These are phyloP conservation scores for Pythium oligandrum DNA, from an alignment of 352 stramenopile genomes.

Conservation along the genomic window DNA sequence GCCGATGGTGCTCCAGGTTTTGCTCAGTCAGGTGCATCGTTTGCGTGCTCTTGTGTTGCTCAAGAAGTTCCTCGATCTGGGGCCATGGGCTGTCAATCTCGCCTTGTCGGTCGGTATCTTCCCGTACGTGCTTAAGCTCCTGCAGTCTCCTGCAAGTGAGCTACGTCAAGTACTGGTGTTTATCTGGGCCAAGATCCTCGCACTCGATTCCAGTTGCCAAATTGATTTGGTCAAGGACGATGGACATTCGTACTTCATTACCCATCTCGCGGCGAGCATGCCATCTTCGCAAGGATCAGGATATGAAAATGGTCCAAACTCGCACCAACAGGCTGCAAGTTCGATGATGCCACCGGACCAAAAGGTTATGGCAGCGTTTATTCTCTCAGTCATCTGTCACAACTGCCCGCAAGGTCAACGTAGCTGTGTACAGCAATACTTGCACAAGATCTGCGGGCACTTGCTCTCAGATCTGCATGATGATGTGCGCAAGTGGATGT, in stretches of 20 bases:
- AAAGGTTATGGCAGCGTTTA: constrained; percentile 94
- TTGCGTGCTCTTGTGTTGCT: constrained; percentile 94
- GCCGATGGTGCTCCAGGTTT: constrained; percentile 96
- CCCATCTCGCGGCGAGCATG: constrained; percentile 80
- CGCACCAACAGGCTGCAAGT: not conserved
- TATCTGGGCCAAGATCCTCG: constrained; percentile 93
- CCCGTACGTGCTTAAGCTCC: constrained; percentile 97
- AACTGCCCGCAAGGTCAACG: constrained; percentile 90
- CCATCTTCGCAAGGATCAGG: constrained; percentile 5
- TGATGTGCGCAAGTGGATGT: constrained; percentile 80
- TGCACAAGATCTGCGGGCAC: constrained; percentile 77
- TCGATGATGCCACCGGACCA: constrained; percentile 82
- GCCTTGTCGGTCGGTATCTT: constrained; percentile 97
- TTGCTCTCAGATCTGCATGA: constrained; percentile 57
- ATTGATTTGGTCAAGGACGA: constrained; percentile 96
- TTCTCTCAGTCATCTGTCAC: constrained; percentile 93
- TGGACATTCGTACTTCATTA: constrained; percentile 95
- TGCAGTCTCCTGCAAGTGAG: constrained; percentile 94
- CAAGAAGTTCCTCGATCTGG: constrained; percentile 95
- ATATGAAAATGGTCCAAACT: not conserved
- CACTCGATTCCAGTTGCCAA: constrained; percentile 94
- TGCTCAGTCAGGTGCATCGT: constrained; percentile 96
- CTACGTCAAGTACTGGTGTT: constrained; percentile 94
- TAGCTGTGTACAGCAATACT: constrained; percentile 89
- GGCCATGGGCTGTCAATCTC: constrained; percentile 86